These are phyloP conservation scores for Leccinellum albellum DNA, from an alignment of 768 basidiomycete species.

Conservation along the genomic window DNA sequence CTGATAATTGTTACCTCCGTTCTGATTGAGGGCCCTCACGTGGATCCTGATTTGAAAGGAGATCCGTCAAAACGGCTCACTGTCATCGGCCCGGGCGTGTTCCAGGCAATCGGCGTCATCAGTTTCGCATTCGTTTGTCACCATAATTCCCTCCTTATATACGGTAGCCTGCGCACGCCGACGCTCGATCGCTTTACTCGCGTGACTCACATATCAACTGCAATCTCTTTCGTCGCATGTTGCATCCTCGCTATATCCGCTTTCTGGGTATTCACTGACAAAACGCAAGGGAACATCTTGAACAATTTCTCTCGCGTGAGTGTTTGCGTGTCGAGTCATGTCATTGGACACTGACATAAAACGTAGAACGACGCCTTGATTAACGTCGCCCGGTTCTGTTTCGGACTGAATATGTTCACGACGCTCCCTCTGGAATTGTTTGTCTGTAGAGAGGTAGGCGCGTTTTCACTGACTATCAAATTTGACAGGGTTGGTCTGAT, in stretches of 20 bases:
- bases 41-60: constrained; percentile 70
- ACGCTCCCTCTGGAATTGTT: constrained; percentile 95
- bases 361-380: constrained; percentile 77
- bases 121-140: constrained; percentile 97
- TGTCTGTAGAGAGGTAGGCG: constrained; percentile 86
- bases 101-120: constrained; percentile 97
- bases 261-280: constrained; percentile 86
- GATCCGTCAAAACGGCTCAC: constrained; percentile 72
- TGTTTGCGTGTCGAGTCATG: neutral
- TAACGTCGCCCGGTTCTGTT: constrained; percentile 92
- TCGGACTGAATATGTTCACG: constrained; percentile 97
- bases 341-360: constrained; percentile 6
- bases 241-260: constrained; percentile 80
- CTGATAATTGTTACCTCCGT: constrained; percentile 86
- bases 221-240: constrained; percentile 81
- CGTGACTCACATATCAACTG: constrained; percentile 91
- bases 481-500: neutral
- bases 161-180: constrained; percentile 87
- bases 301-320: constrained; percentile 86
- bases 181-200: constrained; percentile 90
- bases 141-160: constrained; percentile 96
- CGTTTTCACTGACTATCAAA: neutral
- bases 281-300: constrained; percentile 91
- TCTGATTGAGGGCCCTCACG: constrained; percentile 75
- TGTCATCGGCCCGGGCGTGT: constrained; percentile 73